A percentile compares a stretch with the other conserved stretches of the same genome.
Evolutionary conservation across 2,329 filamentous ascomycete genomes (phyloP).

Genomic region (Penicillium sumatraense): DNA sequence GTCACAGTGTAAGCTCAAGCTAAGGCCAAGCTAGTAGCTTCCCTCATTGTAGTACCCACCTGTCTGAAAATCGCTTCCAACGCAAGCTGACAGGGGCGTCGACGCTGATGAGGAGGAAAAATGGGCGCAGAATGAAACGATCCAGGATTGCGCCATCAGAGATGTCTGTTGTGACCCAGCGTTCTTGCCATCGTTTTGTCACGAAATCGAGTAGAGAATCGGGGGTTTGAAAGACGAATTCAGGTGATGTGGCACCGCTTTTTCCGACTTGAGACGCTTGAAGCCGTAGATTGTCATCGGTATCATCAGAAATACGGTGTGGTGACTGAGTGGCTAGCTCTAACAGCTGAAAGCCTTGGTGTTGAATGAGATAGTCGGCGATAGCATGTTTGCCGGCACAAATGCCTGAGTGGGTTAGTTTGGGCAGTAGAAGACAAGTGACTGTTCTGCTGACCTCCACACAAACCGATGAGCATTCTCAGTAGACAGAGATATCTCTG

Average conservation of each 20-base stretch:
- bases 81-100: constrained; percentile 86
- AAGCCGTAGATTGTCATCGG: constrained; percentile 33
- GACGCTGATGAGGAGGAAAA: constrained; percentile 90
- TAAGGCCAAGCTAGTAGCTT: too few species aligned
- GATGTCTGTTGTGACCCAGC: constrained; percentile 86
- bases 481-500: too few species aligned
- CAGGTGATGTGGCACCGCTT: constrained; percentile 23
- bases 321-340: constrained; percentile 54
- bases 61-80: constrained; percentile 75
- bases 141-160: constrained; percentile 75
- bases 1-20: constrained; percentile 9
- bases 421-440: background rate
- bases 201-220: constrained; percentile 80
- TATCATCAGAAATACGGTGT: constrained; percentile 25
- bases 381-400: constrained; percentile 92
- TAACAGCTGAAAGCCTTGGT: constrained; percentile 80
- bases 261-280: constrained; percentile 29
- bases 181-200: constrained; percentile 79
- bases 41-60: constrained; percentile 35
- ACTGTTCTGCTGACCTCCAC: constrained; percentile 48
- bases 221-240: constrained; percentile 61
- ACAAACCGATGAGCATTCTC: constrained; percentile 57
- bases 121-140: constrained; percentile 76
- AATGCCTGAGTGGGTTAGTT: constrained; percentile 65
- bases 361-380: constrained; percentile 81